phyloP scores from a whole-genome alignment of 495 filamentous ascomycete genomes.

The Aspergillus ostianus region DNA sequence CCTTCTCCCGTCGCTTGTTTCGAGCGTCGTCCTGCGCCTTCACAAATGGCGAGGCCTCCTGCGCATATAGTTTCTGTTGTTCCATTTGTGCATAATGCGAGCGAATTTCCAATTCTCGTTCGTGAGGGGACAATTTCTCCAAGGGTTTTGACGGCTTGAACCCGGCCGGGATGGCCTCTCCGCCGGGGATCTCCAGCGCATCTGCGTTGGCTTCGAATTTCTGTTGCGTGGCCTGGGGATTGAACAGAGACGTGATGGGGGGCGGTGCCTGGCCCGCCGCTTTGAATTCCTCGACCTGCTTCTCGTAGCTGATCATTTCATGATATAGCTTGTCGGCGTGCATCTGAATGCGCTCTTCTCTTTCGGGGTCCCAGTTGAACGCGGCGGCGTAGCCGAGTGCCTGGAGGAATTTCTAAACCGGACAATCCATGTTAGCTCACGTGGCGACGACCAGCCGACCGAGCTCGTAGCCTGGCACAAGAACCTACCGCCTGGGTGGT shows the following conservation, averaged over 20 bases:
- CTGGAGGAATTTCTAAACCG: conserved; percentile 73
- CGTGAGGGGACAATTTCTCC: conserved; percentile 57
- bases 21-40: conserved; percentile 57
- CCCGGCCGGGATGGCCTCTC: conserved; percentile 33
- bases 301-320: conserved; percentile 76
- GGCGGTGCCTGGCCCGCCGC: conserved; percentile 50
- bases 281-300: conserved; percentile 63
- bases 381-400: conserved; percentile 83
- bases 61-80: conserved; percentile 53
- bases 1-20: conserved; percentile 57
- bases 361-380: conserved; percentile 57
- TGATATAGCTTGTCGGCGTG: conserved; percentile 89
- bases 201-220: conserved; percentile 3
- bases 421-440: conserved; percentile 5
- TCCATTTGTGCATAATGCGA: conserved; percentile 60
- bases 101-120: conserved; percentile 64
- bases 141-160: conserved; percentile 52
- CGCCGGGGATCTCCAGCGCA: conserved; percentile 35
- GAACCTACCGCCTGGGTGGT: conserved; percentile 71
- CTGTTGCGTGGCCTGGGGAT: conserved; percentile 28
- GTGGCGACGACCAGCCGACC: neutral
- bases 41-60: conserved; percentile 53
- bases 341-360: conserved; percentile 92
- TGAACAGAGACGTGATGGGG: conserved; percentile 41
- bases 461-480: neutral